Base-by-base conservation (phyloP, 805 yeast genomes). In the Osmozyma mogii region DNA sequence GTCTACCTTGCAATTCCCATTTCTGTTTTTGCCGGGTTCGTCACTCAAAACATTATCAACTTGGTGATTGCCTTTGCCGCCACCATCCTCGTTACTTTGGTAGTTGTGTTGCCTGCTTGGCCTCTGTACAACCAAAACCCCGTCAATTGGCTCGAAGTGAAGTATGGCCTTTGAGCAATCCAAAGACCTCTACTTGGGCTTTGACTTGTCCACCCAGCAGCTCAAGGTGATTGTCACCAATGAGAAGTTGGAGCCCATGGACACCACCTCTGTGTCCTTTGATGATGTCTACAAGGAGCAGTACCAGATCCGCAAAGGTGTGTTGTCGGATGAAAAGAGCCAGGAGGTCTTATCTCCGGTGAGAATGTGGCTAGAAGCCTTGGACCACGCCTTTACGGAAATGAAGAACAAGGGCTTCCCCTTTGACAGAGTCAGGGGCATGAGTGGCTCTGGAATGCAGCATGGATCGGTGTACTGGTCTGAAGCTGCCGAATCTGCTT, bases 381-480 rank as follows among this genome's bases (percentile, higher is more conserved):
- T 87, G 18, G 89, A 88, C 46, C 48, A 71, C 32, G 56, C 83
- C 4, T 68, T 87, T 34, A 53, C 43, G 9, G 56, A 59, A 48
- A 69, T 79, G 75, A 50, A 60, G 37, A 27, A 45, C 1, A 70
- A 68, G 18, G 44, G 52, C 1, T 75, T 84, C 43, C 81, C 79
- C 6, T 73, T 87, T 42, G 43, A 54, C 2, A 46, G 55, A 22
- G 87, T 87, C 10, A 62, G 44, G 23, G 85, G 82, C 2, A 68
- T 87, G 28, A 70, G 82, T 25, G 96, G 96, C 0, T 84, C 94
- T 0, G 81, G 94, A 33, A 95, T 87, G 56, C 96, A 87, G 47
- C 96, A 87, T 48, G 96, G 95, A 0, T 80, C 94, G 2, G 87
- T 88, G 2, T 87, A 64, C 47, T 84, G 94, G 89, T 67, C 84